Base-by-base conservation (phyloP, 768 basidiomycete genomes). In the Porpolomopsis calyptriformis region DNA sequence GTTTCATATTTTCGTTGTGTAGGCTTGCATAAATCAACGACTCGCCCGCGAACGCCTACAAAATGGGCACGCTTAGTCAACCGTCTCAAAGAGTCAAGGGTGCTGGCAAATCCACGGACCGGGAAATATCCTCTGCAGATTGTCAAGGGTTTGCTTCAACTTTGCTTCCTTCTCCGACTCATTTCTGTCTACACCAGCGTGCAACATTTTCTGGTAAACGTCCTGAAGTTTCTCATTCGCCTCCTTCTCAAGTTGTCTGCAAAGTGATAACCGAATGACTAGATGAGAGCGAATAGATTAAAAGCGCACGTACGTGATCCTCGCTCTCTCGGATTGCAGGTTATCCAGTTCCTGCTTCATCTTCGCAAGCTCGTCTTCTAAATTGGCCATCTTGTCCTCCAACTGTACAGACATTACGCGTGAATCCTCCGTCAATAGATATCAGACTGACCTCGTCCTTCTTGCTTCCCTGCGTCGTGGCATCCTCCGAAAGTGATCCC, bases 1-100 rank as follows among this genome's bases (percentile, higher is more conserved):
- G 78, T 77, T 59, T 96, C 87, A 58, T 94, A 98, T 63, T 94
- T 94, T 45, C 85, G 75, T 44, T 84, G 81, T 1, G 86, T 88
- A 4, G 96, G 94, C 59, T 94, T 91, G 69, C 94, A 98, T 5
- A 98, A 71, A 60, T 98, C 96, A 22, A 91, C 74, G 2, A 98
- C 79, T 14, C 96, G 80, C 1, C 96, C 96, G 12, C 89, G 80
- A 3, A 98, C 93, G 54, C 92, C 90, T 88, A 43, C 0, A 20
- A 19, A 19, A 35, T 12, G n/a, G n/a, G n/a, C n/a, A n/a, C n/a
- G n/a, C n/a, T n/a, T n/a, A n/a, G n/a, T n/a, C n/a, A n/a, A n/a
- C n/a, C n/a, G n/a, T n/a, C n/a, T n/a, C n/a, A n/a, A n/a, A n/a
- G n/a, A n/a, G n/a, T n/a, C n/a, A n/a, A n/a, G n/a, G 22, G 41